These are phyloP conservation scores for Plasmodium yoelii DNA, from an alignment of 169 alveolate genomes.

Conservation along the genomic window DNA sequence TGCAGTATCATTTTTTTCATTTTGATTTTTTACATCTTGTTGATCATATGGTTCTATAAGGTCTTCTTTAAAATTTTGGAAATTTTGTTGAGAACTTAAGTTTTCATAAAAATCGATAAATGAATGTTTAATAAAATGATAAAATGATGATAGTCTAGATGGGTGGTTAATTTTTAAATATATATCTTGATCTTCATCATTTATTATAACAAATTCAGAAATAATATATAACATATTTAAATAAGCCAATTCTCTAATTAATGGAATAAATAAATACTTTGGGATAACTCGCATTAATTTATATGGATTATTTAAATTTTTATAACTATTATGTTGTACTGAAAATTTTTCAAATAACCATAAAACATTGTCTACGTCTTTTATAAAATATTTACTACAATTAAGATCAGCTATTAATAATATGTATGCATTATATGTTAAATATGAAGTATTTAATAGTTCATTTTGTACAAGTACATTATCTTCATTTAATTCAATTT, in stretches of 20 bases:
- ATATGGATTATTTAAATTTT: conserved; percentile 55
- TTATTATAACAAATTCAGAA: conserved; percentile 57
- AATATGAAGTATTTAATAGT: conserved; percentile 39
- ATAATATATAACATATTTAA: conserved; percentile 83
- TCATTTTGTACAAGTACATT: conserved; percentile 33
- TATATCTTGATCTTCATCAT: conserved; percentile 73
- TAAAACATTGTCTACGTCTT: conserved; percentile 73
- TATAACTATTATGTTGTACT: conserved; percentile 50
- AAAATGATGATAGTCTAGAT: conserved; percentile 83
- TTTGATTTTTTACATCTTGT: conserved; percentile 4
- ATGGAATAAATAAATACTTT: conserved; percentile 84
- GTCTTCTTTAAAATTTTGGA: conserved; percentile 59
- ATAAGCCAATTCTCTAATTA: conserved; percentile 83
- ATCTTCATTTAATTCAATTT: conserved; percentile 45
- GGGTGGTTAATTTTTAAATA: conserved; percentile 81
- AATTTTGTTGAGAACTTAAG: conserved; percentile 38
- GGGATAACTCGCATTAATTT: conserved; percentile 77
- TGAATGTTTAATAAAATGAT: conserved; percentile 83
- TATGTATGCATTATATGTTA: conserved; percentile 79
- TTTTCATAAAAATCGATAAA: conserved; percentile 73
- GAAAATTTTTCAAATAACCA: conserved; percentile 84
- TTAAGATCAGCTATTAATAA: conserved; percentile 73
- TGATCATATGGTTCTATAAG: conserved; percentile 27
- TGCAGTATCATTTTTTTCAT: background rate
- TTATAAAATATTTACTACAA: conserved; percentile 75